Percentiles rank a stretch among this genome's conserved stretches.
Conservation (phyloP, 2,329 filamentous ascomycete genomes). For the Chaetomiaceae sp. region DNA sequence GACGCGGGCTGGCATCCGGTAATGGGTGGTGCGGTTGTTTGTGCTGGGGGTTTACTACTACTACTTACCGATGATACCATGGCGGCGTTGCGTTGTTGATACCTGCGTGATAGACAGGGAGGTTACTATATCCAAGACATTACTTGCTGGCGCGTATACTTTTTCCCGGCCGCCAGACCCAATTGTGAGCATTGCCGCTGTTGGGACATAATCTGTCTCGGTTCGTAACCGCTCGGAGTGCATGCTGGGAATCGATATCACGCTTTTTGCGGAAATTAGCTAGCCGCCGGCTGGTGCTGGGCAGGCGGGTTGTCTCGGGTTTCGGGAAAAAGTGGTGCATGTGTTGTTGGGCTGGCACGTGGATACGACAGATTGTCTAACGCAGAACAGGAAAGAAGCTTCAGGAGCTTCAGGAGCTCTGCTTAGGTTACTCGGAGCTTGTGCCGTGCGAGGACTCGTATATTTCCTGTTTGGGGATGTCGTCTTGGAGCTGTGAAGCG, state of each 20-base stretch:
- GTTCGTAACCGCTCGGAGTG: background rate
- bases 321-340: too few species aligned
- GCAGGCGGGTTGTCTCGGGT: background rate
- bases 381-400: too few species aligned
- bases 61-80: conserved; percentile 5
- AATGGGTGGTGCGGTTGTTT: too few species aligned
- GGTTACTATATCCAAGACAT: background rate
- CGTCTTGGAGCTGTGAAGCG: too few species aligned
- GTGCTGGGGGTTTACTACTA: background rate
- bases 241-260: conserved; percentile 5
- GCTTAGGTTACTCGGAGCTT: too few species aligned
- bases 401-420: too few species aligned
- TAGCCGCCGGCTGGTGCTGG: conserved; percentile 1
- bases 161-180: too few species aligned
- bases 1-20: background rate
- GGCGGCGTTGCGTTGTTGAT: conserved; percentile 1
- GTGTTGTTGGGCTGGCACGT: too few species aligned
- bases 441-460: too few species aligned
- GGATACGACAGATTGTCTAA: too few species aligned
- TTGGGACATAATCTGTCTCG: background rate
- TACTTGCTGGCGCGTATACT: background rate
- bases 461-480: too few species aligned
- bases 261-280: conserved; percentile 1
- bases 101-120: background rate
- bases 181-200: too few species aligned